Evolutionary conservation across 805 yeast genomes (phyloP).

Genomic region (Metschnikowia borealis): DNA sequence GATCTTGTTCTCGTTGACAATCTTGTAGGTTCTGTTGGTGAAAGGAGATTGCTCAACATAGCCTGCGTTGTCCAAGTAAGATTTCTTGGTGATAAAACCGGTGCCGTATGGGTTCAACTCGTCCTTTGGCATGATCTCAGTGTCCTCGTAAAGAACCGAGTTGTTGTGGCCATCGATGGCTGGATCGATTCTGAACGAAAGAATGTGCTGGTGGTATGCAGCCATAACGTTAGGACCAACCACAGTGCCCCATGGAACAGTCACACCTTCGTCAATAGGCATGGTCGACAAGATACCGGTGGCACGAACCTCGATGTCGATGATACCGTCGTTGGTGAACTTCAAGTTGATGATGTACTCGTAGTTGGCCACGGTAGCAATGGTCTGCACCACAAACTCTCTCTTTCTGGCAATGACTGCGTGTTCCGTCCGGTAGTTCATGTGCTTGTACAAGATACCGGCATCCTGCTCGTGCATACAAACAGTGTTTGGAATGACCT

Average conservation of each 20-base stretch:
- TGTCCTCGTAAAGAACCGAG: slow-evolving; percentile 69
- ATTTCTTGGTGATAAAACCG: slow-evolving; percentile 64
- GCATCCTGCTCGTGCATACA: slow-evolving; percentile 81
- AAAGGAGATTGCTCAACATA: slow-evolving; percentile 69
- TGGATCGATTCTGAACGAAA: slow-evolving; percentile 77
- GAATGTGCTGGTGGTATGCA: slow-evolving; percentile 78
- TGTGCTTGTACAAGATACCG: slow-evolving; percentile 74
- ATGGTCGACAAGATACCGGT: slow-evolving; percentile 83
- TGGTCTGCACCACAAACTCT: slow-evolving; percentile 73
- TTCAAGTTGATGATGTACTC: slow-evolving; percentile 71
- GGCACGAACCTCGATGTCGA: slow-evolving; percentile 76
- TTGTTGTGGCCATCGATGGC: slow-evolving; percentile 79
- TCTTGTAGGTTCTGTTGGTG: slow-evolving; percentile 69
- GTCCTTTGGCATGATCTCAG: slow-evolving; percentile 54
- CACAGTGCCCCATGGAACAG: slow-evolving; percentile 69
- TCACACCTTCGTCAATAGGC: slow-evolving; percentile 68
- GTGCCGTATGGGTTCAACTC: slow-evolving; percentile 60
- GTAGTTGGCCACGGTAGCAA: slow-evolving; percentile 82
- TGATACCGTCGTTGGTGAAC: slow-evolving; percentile 74
- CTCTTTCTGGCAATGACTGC: slow-evolving; percentile 76
- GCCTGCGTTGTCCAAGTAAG: slow-evolving; percentile 66
- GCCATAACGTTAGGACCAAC: slow-evolving; percentile 82
- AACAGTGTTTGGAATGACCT: slow-evolving; percentile 60
- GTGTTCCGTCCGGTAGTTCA: slow-evolving; percentile 67
- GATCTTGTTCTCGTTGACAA: slow-evolving; percentile 67